Evolutionary conservation across 805 yeast species (phyloP).

Genomic region (Cyberlindnera nakhonratchasimensis): DNA sequence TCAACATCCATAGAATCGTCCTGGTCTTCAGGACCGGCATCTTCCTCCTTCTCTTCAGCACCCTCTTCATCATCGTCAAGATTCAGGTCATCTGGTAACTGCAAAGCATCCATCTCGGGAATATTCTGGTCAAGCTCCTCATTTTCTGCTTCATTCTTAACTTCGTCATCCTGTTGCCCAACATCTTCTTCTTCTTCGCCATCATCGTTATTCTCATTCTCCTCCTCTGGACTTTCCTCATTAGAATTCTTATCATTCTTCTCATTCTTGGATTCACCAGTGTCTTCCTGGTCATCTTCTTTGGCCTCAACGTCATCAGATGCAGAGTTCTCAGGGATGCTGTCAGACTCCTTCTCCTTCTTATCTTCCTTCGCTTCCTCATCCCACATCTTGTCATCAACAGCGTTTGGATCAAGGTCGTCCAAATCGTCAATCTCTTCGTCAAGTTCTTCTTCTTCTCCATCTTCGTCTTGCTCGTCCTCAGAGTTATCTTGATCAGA

Average conservation of each 20-base stretch:
- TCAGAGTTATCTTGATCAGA: constrained; percentile 56
- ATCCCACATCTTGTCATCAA: constrained; percentile 98
- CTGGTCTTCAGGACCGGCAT: constrained; percentile 32
- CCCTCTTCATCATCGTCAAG: constrained; percentile 76
- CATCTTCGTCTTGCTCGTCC: constrained; percentile 47
- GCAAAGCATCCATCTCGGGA: constrained; percentile 83
- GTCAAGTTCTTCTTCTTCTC: constrained; percentile 71
- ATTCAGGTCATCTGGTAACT: constrained; percentile 88
- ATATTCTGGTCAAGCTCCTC: constrained; percentile 70
- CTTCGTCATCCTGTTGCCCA: constrained; percentile 80
- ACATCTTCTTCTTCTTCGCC: constrained; percentile 62
- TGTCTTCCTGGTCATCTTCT: constrained; percentile 33
- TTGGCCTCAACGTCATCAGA: constrained; percentile 42
- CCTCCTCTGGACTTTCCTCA: constrained; percentile 35
- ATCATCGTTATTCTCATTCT: constrained; percentile 49
- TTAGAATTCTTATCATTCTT: constrained; percentile 33
- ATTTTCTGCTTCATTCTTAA: constrained; percentile 55
- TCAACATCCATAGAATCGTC: constrained; percentile 46
- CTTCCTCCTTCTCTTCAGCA: constrained; percentile 43
- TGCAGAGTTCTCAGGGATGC: constrained; percentile 54
- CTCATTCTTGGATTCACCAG: constrained; percentile 19
- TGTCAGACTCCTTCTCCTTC: constrained; percentile 81
- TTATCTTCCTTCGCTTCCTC: constrained; percentile 76
- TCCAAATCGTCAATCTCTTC: constrained; percentile 88
- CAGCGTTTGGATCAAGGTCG: constrained; percentile 89